Base-by-base conservation (phyloP, 1,284 basidiomycete species). In the Ceratobasidium sp. region DNA sequence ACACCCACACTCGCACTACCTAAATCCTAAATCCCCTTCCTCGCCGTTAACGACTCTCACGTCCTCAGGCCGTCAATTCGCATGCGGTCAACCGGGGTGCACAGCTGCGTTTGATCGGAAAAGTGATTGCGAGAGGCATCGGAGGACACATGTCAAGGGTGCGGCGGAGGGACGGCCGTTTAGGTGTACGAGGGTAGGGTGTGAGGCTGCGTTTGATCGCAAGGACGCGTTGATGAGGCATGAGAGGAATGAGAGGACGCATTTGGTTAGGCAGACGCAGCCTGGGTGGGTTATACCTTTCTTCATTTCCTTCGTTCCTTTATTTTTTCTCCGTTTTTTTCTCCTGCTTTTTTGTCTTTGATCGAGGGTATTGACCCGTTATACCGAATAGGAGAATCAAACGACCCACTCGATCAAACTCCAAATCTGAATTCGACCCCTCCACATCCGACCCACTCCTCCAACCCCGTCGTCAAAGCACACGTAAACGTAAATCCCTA, bases 201-300 rank as follows among this genome's bases (percentile, higher is more conserved):
- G 63, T 39, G 73, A 77, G 73, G 73, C 73, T 3, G 63, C 63
- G 51, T 67, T 77, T 77, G 73, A 77, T 51, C 49, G 73, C 2
- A 77, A 77, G 49, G 73, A 77, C 26, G 73, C 73, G 33, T 46
- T 77, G 63, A 77, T 77, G 73, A 23, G 73, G 51, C 63, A 76
- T 26, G 73, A 67, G 51, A 39, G 73, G n/a, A 77, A 67, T 26
- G 73, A 67, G 28, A 39, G 73, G n/a, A 67, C 73, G 53, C 63
- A 67, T 77, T 58, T 77, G 51, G 73, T 77, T 13, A 56, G 63
- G 49, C 73, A 67, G 63, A 77, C 73, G 0, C 73, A 77, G 33
- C 63, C 63, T 2, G 49, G 73, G 64, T 66, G 23, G 23, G 63
- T 4, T 1, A 2, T 33, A 4, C 33, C 33, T 33, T 33, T 33